Evolutionary conservation across 441 rosid species (phyloP).

Genomic region (Euphorbia schlechtendalii): DNA sequence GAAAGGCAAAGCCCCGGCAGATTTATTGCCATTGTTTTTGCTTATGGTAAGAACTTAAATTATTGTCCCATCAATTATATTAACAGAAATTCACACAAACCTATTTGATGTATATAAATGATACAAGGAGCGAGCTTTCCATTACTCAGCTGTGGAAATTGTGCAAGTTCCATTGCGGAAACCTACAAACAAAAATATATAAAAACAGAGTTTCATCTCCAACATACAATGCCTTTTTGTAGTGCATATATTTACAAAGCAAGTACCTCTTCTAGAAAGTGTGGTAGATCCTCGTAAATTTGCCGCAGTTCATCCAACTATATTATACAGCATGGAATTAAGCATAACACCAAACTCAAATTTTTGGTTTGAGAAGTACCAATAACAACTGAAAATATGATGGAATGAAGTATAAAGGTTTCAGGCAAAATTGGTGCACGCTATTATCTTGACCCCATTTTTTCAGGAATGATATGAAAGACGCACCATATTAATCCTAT

Average conservation of each 20-base stretch:
- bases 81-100: constrained; percentile 37
- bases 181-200: constrained; percentile 44
- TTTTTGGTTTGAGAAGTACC: constrained; percentile 6
- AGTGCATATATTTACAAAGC: constrained; percentile 18
- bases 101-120: constrained; percentile 83
- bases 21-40: background rate
- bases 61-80: background rate
- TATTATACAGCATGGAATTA: constrained; percentile 13
- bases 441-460: background rate
- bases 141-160: constrained; percentile 51
- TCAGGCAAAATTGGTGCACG: background rate
- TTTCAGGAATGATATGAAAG: background rate
- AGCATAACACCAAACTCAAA: constrained; percentile 5
- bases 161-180: constrained; percentile 61
- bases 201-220: constrained; percentile 17
- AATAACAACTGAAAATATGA: constrained; percentile 6
- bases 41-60: background rate
- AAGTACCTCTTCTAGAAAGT: constrained; percentile 75
- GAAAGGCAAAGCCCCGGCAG: background rate
- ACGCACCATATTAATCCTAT: background rate
- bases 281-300: constrained; percentile 91
- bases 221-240: constrained; percentile 11
- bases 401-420: background rate
- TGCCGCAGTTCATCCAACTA: constrained; percentile 97
- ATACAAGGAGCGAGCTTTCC: constrained; percentile 57